Evolutionary conservation across 148 eudicot species (phyloP).

Genomic region (Cornus suecica): DNA sequence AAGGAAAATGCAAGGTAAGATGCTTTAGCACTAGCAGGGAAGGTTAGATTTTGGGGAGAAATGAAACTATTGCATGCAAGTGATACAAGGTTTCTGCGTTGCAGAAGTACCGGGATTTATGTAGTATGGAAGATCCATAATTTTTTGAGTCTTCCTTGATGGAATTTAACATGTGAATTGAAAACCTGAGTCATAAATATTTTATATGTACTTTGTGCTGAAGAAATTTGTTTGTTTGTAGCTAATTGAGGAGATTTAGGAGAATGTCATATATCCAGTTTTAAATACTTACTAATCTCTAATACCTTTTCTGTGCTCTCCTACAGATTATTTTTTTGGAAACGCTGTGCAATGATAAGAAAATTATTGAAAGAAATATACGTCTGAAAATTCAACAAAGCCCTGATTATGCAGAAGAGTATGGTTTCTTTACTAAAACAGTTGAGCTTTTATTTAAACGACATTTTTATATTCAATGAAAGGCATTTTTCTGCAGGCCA

Average conservation of each 20-base stretch:
- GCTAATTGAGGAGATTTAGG: not conserved
- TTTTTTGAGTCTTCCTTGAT: not conserved
- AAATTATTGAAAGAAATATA: conserved; percentile 91
- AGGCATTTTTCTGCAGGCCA: conserved; percentile 51
- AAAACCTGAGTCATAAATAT: not conserved
- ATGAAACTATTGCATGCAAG: not conserved
- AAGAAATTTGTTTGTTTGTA: conserved; percentile 1
- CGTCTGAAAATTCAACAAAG: conserved; percentile 98
- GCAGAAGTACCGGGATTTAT: not conserved
- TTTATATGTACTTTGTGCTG: not conserved
- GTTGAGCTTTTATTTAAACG: not conserved
- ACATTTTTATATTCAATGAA: conserved; percentile 14
- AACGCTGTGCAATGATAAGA: conserved; percentile 74
- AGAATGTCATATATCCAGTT: not conserved
- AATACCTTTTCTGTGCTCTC: conserved; percentile 5
- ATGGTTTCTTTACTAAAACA: conserved; percentile 25
- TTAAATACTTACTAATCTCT: not conserved
- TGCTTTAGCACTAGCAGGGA: not conserved
- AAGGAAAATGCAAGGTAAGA: conserved; percentile 96
- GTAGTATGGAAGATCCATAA: not conserved
- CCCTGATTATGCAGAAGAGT: conserved; percentile 99
- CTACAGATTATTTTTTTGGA: conserved; percentile 90
- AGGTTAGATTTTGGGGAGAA: not conserved
- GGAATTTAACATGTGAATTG: not conserved
- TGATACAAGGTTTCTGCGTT: not conserved